Conservation (phyloP, 495 filamentous ascomycete species). For the Trichocladium uniseriatum region DNA sequence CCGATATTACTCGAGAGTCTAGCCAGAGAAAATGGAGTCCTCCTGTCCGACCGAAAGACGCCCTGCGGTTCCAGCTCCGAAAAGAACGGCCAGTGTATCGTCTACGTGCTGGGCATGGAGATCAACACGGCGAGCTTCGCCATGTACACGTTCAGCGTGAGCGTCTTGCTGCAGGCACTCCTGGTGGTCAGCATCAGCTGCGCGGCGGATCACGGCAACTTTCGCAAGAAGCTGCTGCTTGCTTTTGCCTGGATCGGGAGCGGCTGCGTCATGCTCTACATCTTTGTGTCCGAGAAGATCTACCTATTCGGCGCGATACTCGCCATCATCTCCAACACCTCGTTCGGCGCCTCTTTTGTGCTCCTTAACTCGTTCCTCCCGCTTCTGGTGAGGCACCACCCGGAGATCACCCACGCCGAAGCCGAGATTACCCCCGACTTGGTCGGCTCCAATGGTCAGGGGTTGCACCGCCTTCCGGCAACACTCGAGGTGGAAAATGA, state of each 20-base stretch:
- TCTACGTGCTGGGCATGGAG: conserved; percentile 71
- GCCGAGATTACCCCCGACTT: conserved; percentile 7
- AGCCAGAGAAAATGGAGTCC: conserved; percentile 78
- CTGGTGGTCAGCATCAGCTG: conserved; percentile 93
- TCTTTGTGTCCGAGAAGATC: conserved; percentile 60
- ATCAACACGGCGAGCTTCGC: conserved; percentile 96
- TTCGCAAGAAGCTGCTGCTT: conserved; percentile 79
- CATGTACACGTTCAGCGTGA: conserved; percentile 94
- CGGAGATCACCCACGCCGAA: conserved; percentile 36
- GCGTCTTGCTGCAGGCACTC: conserved; percentile 78
- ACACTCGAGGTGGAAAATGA: conserved; percentile 11
- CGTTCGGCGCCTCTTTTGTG: conserved; percentile 79
- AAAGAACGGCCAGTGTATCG: conserved; percentile 63
- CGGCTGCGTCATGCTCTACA: conserved; percentile 77
- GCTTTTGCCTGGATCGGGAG: conserved; percentile 75
- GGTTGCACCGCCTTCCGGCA: not conserved
- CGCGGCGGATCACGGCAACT: conserved; percentile 90
- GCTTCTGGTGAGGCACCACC: conserved; percentile 69
- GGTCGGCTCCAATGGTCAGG: conserved; percentile 8
- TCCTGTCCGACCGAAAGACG: conserved; percentile 61
- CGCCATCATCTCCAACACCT: conserved; percentile 84
- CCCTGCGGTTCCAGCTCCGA: conserved; percentile 52
- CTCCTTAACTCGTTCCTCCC: conserved; percentile 78
- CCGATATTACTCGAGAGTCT: conserved; percentile 94
- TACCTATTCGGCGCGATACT: conserved; percentile 75